These are phyloP conservation scores for Nematodospora anomalae DNA, from an alignment of 1,139 yeast genomes.

Conservation along the genomic window DNA sequence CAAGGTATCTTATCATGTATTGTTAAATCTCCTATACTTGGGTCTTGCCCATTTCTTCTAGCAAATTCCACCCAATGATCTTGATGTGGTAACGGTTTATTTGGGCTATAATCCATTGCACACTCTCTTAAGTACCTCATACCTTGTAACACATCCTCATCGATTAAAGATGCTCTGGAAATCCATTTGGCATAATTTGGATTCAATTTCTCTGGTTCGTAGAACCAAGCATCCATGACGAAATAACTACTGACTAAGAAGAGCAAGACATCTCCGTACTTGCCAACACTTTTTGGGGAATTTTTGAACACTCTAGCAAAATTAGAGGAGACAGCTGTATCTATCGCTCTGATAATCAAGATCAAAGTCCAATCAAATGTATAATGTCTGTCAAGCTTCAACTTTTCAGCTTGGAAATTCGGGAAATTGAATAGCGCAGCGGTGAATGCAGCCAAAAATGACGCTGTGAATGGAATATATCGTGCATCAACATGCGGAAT, in stretches of 20 bases:
- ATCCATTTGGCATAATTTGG: slow-evolving; percentile 42
- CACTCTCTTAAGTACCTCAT: slow-evolving; percentile 25
- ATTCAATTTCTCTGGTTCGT: slow-evolving; percentile 33
- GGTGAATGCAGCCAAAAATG: slow-evolving; percentile 20
- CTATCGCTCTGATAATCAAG: slow-evolving; percentile 24
- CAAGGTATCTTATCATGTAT: slow-evolving; percentile 36
- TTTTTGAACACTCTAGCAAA: slow-evolving; percentile 15
- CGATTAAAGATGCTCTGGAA: slow-evolving; percentile 41
- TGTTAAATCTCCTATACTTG: slow-evolving; percentile 24
- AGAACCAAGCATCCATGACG: slow-evolving; percentile 44
- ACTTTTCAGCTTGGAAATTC: slow-evolving; percentile 18
- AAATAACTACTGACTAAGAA: slow-evolving; percentile 24
- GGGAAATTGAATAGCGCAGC: slow-evolving; percentile 23
- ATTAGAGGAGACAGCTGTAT: slow-evolving; percentile 20
- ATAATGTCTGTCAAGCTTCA: slow-evolving; percentile 19
- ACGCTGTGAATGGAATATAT: slow-evolving; percentile 6
- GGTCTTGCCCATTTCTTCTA: slow-evolving; percentile 23
- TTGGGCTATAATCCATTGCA: slow-evolving; percentile 5
- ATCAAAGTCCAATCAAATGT: slow-evolving; percentile 27
- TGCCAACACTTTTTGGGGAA: slow-evolving; percentile 1
- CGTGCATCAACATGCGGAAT: slow-evolving; percentile 6
- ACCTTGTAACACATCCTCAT: slow-evolving; percentile 31
- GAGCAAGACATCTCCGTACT: slow-evolving; percentile 18
- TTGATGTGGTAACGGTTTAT: slow-evolving; percentile 3
- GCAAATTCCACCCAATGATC: slow-evolving; percentile 26